Conservation (phyloP, 441 rosid genomes). For the Corymbia calophylla region DNA sequence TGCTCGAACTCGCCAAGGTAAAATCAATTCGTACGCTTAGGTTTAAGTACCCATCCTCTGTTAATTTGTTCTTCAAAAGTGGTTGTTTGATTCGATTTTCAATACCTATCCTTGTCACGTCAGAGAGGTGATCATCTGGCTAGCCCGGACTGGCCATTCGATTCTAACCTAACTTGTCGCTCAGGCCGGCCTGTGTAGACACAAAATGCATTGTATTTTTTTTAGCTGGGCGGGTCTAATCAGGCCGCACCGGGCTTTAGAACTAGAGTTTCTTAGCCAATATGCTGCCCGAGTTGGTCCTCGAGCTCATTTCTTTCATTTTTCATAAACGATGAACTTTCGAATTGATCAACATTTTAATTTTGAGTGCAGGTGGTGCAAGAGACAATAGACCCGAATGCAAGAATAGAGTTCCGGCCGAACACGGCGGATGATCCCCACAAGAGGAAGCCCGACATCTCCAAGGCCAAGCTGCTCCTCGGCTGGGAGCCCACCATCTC, state of each 20-base stretch:
- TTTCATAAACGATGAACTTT: not conserved
- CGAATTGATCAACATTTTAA: not conserved
- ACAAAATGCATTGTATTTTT: not conserved
- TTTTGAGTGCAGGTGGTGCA: slow-evolving; percentile 56
- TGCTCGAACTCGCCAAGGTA: slow-evolving; percentile 92
- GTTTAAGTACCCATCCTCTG: not conserved
- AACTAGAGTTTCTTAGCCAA: not conserved
- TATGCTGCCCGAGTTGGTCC: not conserved
- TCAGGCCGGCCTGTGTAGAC: not conserved
- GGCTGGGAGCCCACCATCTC: slow-evolving; percentile 89
- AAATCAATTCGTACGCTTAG: not conserved
- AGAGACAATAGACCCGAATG: slow-evolving; percentile 86
- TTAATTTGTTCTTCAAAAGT: not conserved
- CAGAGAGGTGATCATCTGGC: not conserved
- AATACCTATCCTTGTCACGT: not conserved
- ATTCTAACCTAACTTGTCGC: not conserved
- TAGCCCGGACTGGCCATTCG: not conserved
- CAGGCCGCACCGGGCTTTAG: not conserved
- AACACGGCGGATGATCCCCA: slow-evolving; percentile 97
- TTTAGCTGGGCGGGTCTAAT: not conserved
- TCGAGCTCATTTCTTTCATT: not conserved
- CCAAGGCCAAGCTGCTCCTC: slow-evolving; percentile 76
- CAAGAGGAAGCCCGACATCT: slow-evolving; percentile 95
- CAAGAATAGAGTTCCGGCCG: slow-evolving; percentile 79
- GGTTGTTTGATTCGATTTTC: not conserved